Evolutionary conservation across 2,329 filamentous ascomycete species (phyloP), one percentile per base, ranked within the genome.

Genomic region (Penicillium vulpinum): DNA sequence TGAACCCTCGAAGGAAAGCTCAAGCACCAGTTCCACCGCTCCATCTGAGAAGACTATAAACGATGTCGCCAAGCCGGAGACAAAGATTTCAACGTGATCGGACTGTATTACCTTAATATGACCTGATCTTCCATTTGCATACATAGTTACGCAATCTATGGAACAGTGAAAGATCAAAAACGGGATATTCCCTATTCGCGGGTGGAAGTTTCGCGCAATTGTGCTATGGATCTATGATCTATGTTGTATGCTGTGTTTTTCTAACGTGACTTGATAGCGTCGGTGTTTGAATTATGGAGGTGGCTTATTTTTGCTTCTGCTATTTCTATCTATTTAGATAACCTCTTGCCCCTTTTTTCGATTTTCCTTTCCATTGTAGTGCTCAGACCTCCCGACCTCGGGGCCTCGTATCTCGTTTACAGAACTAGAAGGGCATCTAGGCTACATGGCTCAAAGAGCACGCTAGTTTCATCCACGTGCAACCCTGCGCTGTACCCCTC

Each of bases 261-360:
- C 8, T 44, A 26, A 28, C 47, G 45, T 33, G 35, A 31, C 48
- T 44, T 48, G 50, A 54, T 47, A 57, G 54, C 54, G 54, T 33
- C 35, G 54, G 54, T 31, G 54, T 57, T 54, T 41, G 15, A 35
- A 48, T 16, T 38, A 40, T 16, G 18, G 48, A 31, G 35, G 48
- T 40, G 29, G 36, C 18, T 46, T 39, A n/a, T 21, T 21, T 46
- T 51, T 51, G 38, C 24, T 55, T 33, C 2, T 18, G 22, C 7
- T 45, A 29, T 22, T 21, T 46, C 28, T 33, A n/a, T 13, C 18
- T 43, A 43, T 16, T 24, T 26, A 35, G 18, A 22, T 45, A 24
- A 24, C 28, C 10, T 21, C 26, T n/a, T 51, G 22, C 29, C 29
- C 26, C 10, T n/a, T 38, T 28, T 5, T 22, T 50, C 6, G 24